Percentiles rank a stretch among this genome's conserved stretches.
These are phyloP conservation scores for Flaveria floridana DNA, from an alignment of 140 eudicot genomes.

Conservation along the genomic window DNA sequence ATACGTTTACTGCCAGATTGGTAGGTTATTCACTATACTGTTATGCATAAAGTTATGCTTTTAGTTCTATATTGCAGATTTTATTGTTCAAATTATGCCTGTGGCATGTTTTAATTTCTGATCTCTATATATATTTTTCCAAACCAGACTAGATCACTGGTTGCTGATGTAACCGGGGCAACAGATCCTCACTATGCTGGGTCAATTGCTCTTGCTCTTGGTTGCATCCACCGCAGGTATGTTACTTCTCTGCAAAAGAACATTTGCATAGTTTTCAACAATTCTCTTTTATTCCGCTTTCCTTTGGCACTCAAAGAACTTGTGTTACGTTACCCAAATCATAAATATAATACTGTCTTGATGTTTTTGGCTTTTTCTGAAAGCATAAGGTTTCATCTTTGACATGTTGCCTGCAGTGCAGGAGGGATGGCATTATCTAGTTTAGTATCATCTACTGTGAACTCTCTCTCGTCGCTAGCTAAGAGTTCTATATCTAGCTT, in stretches of 20 bases:
- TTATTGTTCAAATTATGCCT: not conserved
- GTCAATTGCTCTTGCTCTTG: slow-evolving; percentile 86
- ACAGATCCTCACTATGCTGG: slow-evolving; percentile 77
- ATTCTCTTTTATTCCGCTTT: not conserved
- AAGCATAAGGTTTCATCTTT: slow-evolving; percentile 31
- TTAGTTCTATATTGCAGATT: not conserved
- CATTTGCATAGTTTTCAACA: slow-evolving; percentile 7
- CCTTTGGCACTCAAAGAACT: slow-evolving; percentile 2
- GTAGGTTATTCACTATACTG: slow-evolving; percentile 40
- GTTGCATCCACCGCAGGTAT: slow-evolving; percentile 96
- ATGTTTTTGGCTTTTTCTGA: slow-evolving; percentile 14
- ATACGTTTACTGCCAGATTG: slow-evolving; percentile 87
- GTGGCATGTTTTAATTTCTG: slow-evolving; percentile 27
- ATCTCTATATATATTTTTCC: slow-evolving; percentile 22
- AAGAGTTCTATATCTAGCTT: slow-evolving; percentile 73
- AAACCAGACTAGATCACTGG: slow-evolving; percentile 67
- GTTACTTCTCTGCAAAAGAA: slow-evolving; percentile 14
- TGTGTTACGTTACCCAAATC: slow-evolving; percentile 3
- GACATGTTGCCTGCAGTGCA: slow-evolving; percentile 69
- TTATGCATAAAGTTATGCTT: slow-evolving; percentile 17
- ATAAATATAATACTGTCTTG: slow-evolving; percentile 6
- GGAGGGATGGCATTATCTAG: slow-evolving; percentile 99
- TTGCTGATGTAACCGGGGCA: slow-evolving; percentile 55
- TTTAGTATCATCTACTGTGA: slow-evolving; percentile 91
- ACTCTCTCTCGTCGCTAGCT: slow-evolving; percentile 70